Conservation (phyloP, 179 eudicot species). For the Sideroxylon spinosum region DNA sequence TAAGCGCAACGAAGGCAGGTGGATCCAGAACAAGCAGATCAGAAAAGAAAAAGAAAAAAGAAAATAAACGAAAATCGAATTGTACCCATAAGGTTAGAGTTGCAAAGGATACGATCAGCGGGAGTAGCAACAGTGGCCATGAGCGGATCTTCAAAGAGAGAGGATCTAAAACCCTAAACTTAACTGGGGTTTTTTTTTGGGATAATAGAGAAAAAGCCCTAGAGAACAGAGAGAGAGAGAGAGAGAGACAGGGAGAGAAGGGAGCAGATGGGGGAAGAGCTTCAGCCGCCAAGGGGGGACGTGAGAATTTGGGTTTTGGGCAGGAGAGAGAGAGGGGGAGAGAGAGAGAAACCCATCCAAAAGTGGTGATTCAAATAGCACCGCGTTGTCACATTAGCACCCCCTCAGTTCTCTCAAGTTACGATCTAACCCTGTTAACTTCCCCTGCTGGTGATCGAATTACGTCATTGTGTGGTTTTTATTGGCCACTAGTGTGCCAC, state of each 20-base stretch:
- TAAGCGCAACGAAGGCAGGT: not conserved
- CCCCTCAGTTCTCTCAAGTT: not conserved
- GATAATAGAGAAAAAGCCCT: not conserved
- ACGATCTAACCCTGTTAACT: not conserved
- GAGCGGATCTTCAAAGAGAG: conserved; percentile 19
- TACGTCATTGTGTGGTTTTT: conserved; percentile 7
- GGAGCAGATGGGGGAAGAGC: conserved; percentile 9
- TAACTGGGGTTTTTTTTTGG: not conserved
- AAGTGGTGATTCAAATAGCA: conserved; percentile 47
- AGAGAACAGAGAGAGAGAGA: conserved; percentile 14
- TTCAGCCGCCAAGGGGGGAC: conserved; percentile 29
- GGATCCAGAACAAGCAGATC: conserved; percentile 16
- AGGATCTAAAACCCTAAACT: conserved; percentile 25
- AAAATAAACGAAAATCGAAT: not conserved
- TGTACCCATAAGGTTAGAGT: not conserved
- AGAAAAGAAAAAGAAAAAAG: not conserved
- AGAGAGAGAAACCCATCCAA: conserved; percentile 23
- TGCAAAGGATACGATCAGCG: conserved; percentile 59
- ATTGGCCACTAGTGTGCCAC: conserved; percentile 1
- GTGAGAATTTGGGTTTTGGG: conserved; percentile 30
- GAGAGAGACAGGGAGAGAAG: conserved; percentile 18
- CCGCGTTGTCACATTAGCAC: conserved; percentile 22
- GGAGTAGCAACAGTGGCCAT: conserved; percentile 66
- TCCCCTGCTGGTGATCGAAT: conserved; percentile 2
- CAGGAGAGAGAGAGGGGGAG: conserved; percentile 17